phyloP scores from a whole-genome alignment of 345 rosid genomes.

The Acer saccharum region DNA sequence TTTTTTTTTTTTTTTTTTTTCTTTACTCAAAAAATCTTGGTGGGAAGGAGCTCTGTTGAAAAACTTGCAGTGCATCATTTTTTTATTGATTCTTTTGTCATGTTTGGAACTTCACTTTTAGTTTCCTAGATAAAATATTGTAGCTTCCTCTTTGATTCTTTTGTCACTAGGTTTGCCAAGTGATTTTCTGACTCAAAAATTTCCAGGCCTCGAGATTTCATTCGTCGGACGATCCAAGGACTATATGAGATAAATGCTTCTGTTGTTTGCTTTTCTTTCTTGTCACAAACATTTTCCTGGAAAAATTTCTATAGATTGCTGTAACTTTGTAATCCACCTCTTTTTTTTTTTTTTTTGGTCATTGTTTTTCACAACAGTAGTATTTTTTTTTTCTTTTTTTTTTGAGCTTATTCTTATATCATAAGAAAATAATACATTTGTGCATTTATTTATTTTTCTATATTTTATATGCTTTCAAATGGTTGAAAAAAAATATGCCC shows the following conservation, averaged over 20 bases:
- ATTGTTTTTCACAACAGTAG: too few relatives aligned
- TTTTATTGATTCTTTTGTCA: slow-evolving; percentile 52
- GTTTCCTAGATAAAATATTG: background rate
- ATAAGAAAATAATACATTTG: too few relatives aligned
- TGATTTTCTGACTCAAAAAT: slow-evolving; percentile 18
- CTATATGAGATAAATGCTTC: background rate
- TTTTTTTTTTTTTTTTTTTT: background rate
- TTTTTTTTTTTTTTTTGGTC: background rate
- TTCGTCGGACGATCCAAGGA: slow-evolving; percentile 8
- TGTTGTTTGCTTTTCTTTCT: background rate
- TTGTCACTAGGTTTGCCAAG: slow-evolving; percentile 24
- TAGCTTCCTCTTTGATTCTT: slow-evolving; percentile 24
- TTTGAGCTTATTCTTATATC: too few relatives aligned
- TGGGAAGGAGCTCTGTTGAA: slow-evolving; percentile 53
- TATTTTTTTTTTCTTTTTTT: too few relatives aligned
- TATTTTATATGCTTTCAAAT: too few relatives aligned
- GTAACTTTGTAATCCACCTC: background rate
- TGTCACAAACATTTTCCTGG: background rate
- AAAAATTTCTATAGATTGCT: background rate
- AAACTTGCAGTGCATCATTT: slow-evolving; percentile 43
- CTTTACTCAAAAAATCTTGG: slow-evolving; percentile 28
- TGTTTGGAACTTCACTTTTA: slow-evolving; percentile 32
- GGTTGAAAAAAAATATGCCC: too few relatives aligned
- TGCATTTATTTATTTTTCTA: too few relatives aligned
- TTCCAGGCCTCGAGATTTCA: slow-evolving; percentile 10